Evolutionary conservation across 1,139 yeast genomes (phyloP).

Genomic region (Dujonia santamariae): DNA sequence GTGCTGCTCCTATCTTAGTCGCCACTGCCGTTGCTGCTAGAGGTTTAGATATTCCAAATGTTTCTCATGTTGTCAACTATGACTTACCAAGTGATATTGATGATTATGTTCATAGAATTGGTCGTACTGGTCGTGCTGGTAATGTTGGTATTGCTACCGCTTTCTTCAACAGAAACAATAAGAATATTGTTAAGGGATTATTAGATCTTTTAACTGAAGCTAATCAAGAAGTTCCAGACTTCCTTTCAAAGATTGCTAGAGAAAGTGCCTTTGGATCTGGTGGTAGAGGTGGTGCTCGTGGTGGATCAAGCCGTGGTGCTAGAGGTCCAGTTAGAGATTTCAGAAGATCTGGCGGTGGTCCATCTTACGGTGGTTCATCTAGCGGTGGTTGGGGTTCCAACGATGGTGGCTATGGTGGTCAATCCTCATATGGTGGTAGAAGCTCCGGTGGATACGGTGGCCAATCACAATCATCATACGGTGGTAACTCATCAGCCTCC

Average conservation of each 20-base stretch:
- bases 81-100: slow-evolving; percentile 96
- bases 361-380: slow-evolving; percentile 26
- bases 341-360: slow-evolving; percentile 46
- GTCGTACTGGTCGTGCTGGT: slow-evolving; percentile 99
- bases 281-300: slow-evolving; percentile 49
- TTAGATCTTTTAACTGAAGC: slow-evolving; percentile 89
- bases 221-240: slow-evolving; percentile 94
- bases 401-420: slow-evolving; percentile 20
- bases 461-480: slow-evolving; percentile 21
- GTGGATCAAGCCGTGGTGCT: slow-evolving; percentile 35
- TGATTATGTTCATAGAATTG: slow-evolving; percentile 98
- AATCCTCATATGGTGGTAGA: slow-evolving; percentile 16
- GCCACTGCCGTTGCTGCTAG: slow-evolving; percentile 99
- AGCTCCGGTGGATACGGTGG: slow-evolving; percentile 15
- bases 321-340: slow-evolving; percentile 61
- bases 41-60: slow-evolving; percentile 99
- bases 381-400: slow-evolving; percentile 24
- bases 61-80: slow-evolving; percentile 94
- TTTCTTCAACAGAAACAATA: slow-evolving; percentile 94
- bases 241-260: slow-evolving; percentile 76
- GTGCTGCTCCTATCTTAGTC: slow-evolving; percentile 87
- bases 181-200: slow-evolving; percentile 83
- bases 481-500: slow-evolving; percentile 31
- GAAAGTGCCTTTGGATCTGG: slow-evolving; percentile 61
- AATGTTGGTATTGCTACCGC: slow-evolving; percentile 98